Evolutionary conservation across 805 yeast species (phyloP), one percentile per base, ranked within the genome.

Genomic region (Nakazawaea siamensis): DNA sequence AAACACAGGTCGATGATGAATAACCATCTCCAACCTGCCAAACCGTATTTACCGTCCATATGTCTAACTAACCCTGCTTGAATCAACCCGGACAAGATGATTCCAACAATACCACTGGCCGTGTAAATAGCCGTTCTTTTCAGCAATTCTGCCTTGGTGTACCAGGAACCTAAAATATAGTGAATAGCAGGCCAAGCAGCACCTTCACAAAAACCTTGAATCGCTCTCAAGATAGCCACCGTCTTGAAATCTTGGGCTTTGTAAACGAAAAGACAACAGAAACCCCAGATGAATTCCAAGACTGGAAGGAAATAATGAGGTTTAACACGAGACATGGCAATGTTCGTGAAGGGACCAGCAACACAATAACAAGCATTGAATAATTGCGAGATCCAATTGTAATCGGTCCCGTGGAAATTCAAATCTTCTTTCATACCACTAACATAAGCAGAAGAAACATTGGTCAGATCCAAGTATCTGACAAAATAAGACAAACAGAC

Each of bases 231-330:
- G 1, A 71, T 85, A 51, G 74, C 70, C 26, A 83, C 56, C 24
- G 72, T 73, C 2, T 59, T 55, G 12, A 70, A 69, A 9, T 59
- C 62, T 16, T 66, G 57, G 9, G 73, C 74, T 43, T 62, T 64
- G 47, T 66, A 76, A 29, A 72, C 61, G 9, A 69, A 66, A 27
- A 79, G 60, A 2, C 87, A 80, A 37, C 80, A 66, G 36, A 79
- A 57, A 1, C 84, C 70, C 88, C 87, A 82, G 23, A 72, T n/a
- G n/a, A n/a, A n/a, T 48, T 82, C 92, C 53, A 71, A 62, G 3
- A 59, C 39, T 1, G 80, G 79, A 27, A 73, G 51, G 11, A 68
- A 57, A 54, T 62, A 60, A 55, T 70, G 73, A 38, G 80, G 59
- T 4, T 80, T 80, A 23, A 63, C 57, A 24, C 75, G 65, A 27